phyloP scores from a whole-genome alignment of 768 basidiomycete genomes.

The Kwoniella dejecticola region DNA sequence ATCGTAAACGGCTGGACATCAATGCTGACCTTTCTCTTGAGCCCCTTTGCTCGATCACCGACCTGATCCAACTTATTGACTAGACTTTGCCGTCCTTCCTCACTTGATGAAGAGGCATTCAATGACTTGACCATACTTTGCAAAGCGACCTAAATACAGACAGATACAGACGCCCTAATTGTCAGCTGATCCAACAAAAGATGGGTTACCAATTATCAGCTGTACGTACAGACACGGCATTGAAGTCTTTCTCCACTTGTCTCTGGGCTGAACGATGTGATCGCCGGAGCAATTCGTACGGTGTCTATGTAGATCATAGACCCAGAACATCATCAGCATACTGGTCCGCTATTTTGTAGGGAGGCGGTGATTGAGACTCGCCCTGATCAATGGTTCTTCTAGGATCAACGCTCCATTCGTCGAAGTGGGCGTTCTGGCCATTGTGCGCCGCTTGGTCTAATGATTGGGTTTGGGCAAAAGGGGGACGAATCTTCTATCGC shows the following conservation, averaged over 20 bases:
- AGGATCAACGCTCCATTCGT: conserved; percentile 38
- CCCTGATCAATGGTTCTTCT: conserved; percentile 52
- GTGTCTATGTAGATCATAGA: conserved; percentile 32
- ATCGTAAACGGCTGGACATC: no score
- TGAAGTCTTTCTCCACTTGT: conserved; percentile 55
- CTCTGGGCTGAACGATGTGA: conserved; percentile 53
- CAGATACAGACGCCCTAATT: neutral
- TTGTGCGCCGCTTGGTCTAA: conserved; percentile 1
- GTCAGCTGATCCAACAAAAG: neutral
- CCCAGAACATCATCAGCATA: no score
- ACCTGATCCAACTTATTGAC: conserved; percentile 38
- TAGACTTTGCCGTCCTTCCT: conserved; percentile 18
- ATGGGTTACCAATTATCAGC: neutral
- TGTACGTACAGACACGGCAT: conserved; percentile 44
- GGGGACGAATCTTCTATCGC: no score
- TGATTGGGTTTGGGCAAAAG: no score
- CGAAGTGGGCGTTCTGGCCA: conserved; percentile 20
- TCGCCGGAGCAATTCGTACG: conserved; percentile 51
- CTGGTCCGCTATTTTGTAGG: no score
- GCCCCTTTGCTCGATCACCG: conserved; percentile 58
- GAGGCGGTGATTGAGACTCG: conserved; percentile 13
- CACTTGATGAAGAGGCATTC: conserved; percentile 12
- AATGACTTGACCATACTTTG: conserved; percentile 26
- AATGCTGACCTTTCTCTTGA: conserved; percentile 82
- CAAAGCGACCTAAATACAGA: conserved; percentile 18